phyloP scores from a whole-genome alignment of 192 early-diverging fungal genomes.

The Kappamyces sp. region DNA sequence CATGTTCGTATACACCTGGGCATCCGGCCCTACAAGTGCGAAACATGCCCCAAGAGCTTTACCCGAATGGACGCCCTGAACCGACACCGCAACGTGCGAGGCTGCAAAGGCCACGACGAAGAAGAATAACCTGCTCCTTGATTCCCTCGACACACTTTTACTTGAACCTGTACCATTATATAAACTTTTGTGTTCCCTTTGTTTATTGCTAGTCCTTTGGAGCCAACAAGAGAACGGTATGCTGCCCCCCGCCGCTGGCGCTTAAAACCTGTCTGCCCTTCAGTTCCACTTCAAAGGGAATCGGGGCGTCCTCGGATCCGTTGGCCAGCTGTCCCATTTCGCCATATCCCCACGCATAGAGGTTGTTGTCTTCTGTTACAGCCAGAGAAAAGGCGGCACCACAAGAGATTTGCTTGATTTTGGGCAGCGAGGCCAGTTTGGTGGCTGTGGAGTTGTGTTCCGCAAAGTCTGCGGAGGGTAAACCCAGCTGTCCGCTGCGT shows the following conservation, averaged over 20 bases:
- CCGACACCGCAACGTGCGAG: slow-evolving; percentile 22
- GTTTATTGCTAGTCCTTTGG: slow-evolving; percentile 38
- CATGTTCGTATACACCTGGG: slow-evolving; percentile 42
- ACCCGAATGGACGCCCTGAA: slow-evolving; percentile 29
- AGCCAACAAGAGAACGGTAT: slow-evolving; percentile 53
- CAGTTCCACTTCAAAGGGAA: slow-evolving; percentile 61
- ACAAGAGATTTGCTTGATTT: slow-evolving; percentile 46
- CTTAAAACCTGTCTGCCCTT: slow-evolving; percentile 55
- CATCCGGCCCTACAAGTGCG: slow-evolving; percentile 35
- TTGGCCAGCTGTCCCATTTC: slow-evolving; percentile 80
- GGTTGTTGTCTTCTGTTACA: slow-evolving; percentile 35
- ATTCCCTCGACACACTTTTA: slow-evolving; percentile 13
- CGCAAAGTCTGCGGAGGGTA: slow-evolving; percentile 46
- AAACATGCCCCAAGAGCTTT: slow-evolving; percentile 28
- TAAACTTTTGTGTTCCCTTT: too few relatives aligned
- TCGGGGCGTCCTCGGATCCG: slow-evolving; percentile 65
- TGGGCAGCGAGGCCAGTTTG: slow-evolving; percentile 34
- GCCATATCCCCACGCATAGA: slow-evolving; percentile 87
- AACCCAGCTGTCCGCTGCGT: slow-evolving; percentile 75
- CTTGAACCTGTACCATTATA: neutral
- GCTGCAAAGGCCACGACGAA: slow-evolving; percentile 18
- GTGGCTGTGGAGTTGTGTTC: slow-evolving; percentile 32
- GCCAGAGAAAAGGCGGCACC: slow-evolving; percentile 45
- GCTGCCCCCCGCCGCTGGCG: slow-evolving; percentile 77
- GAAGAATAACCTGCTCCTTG: slow-evolving; percentile 11